Conservation (phyloP, 306 rosid genomes). For the Inga oerstediana region DNA sequence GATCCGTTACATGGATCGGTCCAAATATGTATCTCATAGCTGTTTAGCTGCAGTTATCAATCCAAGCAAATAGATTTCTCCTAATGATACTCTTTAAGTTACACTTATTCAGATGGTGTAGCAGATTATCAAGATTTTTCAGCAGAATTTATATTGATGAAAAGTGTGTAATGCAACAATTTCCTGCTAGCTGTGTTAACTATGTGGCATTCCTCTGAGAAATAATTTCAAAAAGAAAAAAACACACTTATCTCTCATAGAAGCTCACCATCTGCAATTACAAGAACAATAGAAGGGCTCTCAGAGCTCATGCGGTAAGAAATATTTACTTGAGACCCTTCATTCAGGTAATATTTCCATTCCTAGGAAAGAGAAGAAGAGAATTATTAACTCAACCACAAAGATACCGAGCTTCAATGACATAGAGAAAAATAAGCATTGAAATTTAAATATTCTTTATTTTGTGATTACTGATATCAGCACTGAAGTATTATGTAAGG, state of each 20-base stretch:
- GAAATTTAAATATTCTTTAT: conserved; percentile 9
- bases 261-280: conserved; percentile 71
- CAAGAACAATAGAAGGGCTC: conserved; percentile 55
- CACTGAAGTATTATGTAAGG: not conserved
- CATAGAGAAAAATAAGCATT: not conserved
- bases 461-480: not conserved
- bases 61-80: not conserved
- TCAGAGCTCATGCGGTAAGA: conserved; percentile 58
- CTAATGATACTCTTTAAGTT: not conserved
- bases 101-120: not conserved
- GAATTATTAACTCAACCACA: conserved; percentile 22
- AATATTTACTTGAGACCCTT: conserved; percentile 69
- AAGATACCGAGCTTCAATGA: conserved; percentile 3
- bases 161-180: not conserved
- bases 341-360: conserved; percentile 66
- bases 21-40: not conserved
- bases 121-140: not conserved
- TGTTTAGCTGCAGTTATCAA: not conserved
- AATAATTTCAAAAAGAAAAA: conserved; percentile 10
- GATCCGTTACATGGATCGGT: too few relatives aligned
- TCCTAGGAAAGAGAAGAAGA: conserved; percentile 49
- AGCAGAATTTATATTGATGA: conserved; percentile 10
- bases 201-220: not conserved
- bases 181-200: not conserved
- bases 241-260: not conserved